phyloP scores from a whole-genome alignment of 139 green algal genomes.

The Parachlorella kessleri region DNA sequence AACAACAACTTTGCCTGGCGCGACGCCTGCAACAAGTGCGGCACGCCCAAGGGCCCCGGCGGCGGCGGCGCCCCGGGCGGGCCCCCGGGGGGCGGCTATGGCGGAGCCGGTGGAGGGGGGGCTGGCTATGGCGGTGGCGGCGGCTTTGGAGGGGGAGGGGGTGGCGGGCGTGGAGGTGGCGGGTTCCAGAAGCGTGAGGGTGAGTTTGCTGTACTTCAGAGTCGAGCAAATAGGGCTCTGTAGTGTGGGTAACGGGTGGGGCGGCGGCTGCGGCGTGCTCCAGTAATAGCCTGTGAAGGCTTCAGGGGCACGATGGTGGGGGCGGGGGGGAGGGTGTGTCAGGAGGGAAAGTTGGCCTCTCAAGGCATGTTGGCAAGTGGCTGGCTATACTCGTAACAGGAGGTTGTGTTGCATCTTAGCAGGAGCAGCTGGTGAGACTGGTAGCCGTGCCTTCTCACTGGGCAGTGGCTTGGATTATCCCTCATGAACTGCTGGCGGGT shows the following conservation, averaged over 20 bases:
- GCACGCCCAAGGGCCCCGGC: constrained; percentile 49
- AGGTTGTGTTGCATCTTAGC: too few species aligned
- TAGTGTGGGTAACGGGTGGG: not conserved
- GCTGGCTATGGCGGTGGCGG: constrained; percentile 1
- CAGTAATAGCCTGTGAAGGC: not conserved
- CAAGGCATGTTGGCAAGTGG: too few species aligned
- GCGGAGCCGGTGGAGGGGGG: not conserved
- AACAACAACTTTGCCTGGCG: constrained; percentile 85
- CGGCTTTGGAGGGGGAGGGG: constrained; percentile 13
- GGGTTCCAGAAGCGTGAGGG: not conserved
- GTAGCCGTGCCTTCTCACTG: too few species aligned
- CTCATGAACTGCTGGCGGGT: too few species aligned
- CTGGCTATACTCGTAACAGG: too few species aligned
- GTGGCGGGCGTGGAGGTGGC: constrained; percentile 1
- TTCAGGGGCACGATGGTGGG: not conserved
- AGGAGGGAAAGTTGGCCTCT: too few species aligned
- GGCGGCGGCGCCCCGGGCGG: constrained; percentile 7
- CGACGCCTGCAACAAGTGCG: constrained; percentile 78
- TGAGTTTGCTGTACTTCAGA: constrained; percentile 3
- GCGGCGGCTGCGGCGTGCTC: not conserved
- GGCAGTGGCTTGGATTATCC: too few species aligned
- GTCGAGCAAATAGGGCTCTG: not conserved
- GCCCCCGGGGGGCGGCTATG: not conserved
- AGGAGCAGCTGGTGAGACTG: too few species aligned
- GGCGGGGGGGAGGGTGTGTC: not conserved